phyloP scores from a whole-genome alignment of 192 early-diverging fungal species.

The Linderina pennispora region DNA sequence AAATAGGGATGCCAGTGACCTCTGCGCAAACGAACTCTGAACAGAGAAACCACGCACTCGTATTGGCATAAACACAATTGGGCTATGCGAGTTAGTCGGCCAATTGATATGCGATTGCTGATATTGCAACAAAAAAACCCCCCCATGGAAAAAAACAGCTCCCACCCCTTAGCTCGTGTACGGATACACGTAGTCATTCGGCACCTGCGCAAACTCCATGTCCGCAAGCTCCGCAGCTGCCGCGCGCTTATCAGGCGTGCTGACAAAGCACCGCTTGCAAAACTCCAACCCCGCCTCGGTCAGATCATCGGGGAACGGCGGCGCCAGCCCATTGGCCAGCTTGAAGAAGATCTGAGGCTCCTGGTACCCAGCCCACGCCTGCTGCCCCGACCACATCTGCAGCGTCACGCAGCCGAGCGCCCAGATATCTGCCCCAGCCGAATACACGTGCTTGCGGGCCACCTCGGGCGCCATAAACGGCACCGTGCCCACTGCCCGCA shows the following conservation, averaged over 20 bases:
- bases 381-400: constrained; percentile 91
- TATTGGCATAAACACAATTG: too few species aligned
- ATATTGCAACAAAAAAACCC: too few species aligned
- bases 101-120: too few species aligned
- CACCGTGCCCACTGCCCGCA: constrained; percentile 51
- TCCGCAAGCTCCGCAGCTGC: constrained; percentile 67
- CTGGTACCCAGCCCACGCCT: constrained; percentile 58
- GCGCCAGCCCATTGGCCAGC: constrained; percentile 74
- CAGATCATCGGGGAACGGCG: constrained; percentile 74
- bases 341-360: constrained; percentile 60
- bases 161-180: constrained; percentile 15
- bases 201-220: constrained; percentile 64
- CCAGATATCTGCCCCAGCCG: constrained; percentile 93
- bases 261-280: constrained; percentile 66
- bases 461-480: constrained; percentile 98
- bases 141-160: too few species aligned
- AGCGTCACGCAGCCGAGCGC: constrained; percentile 80
- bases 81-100: too few species aligned
- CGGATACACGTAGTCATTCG: constrained; percentile 31
- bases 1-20: too few species aligned
- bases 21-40: too few species aligned
- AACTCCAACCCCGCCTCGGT: constrained; percentile 65
- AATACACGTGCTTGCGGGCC: constrained; percentile 69
- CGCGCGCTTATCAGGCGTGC: constrained; percentile 71
- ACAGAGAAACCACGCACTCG: too few species aligned